Evolutionary conservation across 31 red algal genomes (phyloP).

Genomic region (Asparagopsis taxiformis): DNA sequence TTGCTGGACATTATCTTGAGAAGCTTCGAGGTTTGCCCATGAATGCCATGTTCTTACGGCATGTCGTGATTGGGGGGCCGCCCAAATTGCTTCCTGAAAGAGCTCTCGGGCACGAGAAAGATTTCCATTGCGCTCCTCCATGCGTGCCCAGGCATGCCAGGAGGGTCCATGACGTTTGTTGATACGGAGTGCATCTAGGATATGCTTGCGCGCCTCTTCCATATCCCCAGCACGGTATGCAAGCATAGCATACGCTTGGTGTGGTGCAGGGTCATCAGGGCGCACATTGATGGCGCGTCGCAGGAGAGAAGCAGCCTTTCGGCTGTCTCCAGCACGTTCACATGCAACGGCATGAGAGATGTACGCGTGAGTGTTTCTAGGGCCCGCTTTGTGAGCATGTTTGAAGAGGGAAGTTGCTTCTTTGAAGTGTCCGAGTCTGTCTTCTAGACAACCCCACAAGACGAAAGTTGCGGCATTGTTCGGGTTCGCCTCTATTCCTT

Average conservation of each 20-base stretch:
- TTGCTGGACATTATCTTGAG: conserved; percentile 6
- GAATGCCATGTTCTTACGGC: conserved; percentile 72
- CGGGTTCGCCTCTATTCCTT: conserved; percentile 41
- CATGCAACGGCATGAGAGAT: conserved; percentile 34
- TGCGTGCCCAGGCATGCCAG: conserved; percentile 88
- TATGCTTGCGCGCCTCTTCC: conserved; percentile 51
- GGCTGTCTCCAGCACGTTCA: conserved; percentile 29
- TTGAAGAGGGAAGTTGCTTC: conserved; percentile 41
- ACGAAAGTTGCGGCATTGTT: conserved; percentile 70
- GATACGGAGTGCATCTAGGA: conserved; percentile 40
- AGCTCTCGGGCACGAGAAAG: conserved; percentile 49
- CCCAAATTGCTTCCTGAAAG: conserved; percentile 76
- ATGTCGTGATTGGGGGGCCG: conserved; percentile 36
- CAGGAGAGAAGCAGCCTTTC: conserved; percentile 41
- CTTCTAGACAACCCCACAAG: conserved; percentile 60
- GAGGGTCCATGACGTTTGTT: conserved; percentile 40
- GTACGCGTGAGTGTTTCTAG: conserved; percentile 57
- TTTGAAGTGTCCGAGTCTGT: conserved; percentile 17
- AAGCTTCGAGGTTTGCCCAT: conserved; percentile 65
- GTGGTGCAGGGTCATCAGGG: conserved; percentile 40
- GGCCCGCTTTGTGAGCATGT: conserved; percentile 25
- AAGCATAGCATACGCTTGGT: conserved; percentile 49
- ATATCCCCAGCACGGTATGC: conserved; percentile 31
- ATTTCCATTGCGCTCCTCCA: conserved; percentile 47
- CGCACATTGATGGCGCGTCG: conserved; percentile 24